phyloP scores from a whole-genome alignment of 192 early-diverging fungal genomes.

The Linnemannia hyalina region DNA sequence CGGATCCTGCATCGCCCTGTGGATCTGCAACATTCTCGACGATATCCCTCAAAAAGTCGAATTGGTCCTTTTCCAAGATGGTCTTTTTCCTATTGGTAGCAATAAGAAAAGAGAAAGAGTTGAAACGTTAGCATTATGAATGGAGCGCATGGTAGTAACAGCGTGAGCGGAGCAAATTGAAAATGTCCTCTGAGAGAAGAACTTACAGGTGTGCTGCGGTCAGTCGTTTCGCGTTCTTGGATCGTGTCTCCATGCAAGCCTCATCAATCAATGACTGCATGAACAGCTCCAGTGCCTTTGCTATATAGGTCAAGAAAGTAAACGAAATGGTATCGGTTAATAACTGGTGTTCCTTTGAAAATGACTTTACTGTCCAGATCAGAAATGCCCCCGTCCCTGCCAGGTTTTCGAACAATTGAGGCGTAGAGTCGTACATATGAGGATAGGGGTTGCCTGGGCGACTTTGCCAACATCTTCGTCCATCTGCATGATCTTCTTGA shows the following conservation, averaged over 20 bases:
- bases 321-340: background rate
- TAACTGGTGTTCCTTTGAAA: background rate
- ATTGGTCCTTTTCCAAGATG: slow-evolving; percentile 86
- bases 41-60: slow-evolving; percentile 94
- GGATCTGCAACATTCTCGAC: slow-evolving; percentile 87
- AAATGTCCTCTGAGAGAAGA: background rate
- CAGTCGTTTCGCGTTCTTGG: slow-evolving; percentile 85
- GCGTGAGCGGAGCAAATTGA: background rate
- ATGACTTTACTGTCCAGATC: background rate
- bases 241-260: slow-evolving; percentile 84
- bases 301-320: slow-evolving; percentile 52
- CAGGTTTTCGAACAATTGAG: too few species aligned
- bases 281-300: slow-evolving; percentile 96
- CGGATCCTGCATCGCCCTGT: slow-evolving; percentile 28
- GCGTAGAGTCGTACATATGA: slow-evolving; percentile 80
- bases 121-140: background rate
- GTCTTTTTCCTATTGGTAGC: slow-evolving; percentile 74
- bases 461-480: slow-evolving; percentile 99
- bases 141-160: background rate
- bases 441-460: slow-evolving; percentile 94
- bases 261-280: slow-evolving; percentile 94
- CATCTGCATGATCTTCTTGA: slow-evolving; percentile 99
- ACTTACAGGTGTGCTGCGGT: slow-evolving; percentile 88
- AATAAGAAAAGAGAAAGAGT: slow-evolving; percentile 11
- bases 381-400: background rate